Conservation (phyloP, 2,329 filamentous ascomycete species). For the Penicillium sp. region DNA sequence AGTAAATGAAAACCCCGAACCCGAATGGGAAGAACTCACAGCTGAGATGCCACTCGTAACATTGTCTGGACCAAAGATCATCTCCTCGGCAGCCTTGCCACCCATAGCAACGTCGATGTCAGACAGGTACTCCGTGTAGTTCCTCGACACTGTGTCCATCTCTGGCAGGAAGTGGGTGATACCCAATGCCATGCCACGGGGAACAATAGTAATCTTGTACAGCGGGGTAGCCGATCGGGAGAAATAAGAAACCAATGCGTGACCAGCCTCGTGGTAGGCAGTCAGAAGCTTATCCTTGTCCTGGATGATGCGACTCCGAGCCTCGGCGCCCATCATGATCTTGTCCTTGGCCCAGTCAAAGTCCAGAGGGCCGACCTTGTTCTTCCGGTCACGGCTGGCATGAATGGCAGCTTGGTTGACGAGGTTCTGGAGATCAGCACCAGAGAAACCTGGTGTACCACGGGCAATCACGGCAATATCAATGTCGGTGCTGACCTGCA, state of each 20-base stretch:
- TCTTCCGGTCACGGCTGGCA: constrained; percentile 81
- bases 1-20: too few species aligned
- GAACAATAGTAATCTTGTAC: constrained; percentile 97
- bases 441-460: constrained; percentile 87
- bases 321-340: constrained; percentile 94
- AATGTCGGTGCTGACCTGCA: constrained; percentile 75
- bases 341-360: constrained; percentile 98
- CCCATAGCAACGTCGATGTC: constrained; percentile 78
- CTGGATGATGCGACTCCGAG: constrained; percentile 82
- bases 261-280: constrained; percentile 94
- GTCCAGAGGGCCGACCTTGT: constrained; percentile 71
- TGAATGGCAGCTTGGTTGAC: constrained; percentile 94
- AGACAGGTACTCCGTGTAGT: constrained; percentile 78
- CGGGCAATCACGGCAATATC: constrained; percentile 80
- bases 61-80: constrained; percentile 85
- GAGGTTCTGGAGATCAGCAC: constrained; percentile 93
- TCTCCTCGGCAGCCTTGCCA: constrained; percentile 83
- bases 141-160: constrained; percentile 86
- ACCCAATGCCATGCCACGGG: constrained; percentile 79
- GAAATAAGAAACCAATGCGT: constrained; percentile 85
- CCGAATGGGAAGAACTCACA: too few species aligned
- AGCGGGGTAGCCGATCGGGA: constrained; percentile 71
- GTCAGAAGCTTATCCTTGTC: constrained; percentile 93
- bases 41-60: constrained; percentile 84
- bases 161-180: constrained; percentile 84